Base-by-base conservation (phyloP, 306 rosid genomes). In the Echinosophora koreensis region DNA sequence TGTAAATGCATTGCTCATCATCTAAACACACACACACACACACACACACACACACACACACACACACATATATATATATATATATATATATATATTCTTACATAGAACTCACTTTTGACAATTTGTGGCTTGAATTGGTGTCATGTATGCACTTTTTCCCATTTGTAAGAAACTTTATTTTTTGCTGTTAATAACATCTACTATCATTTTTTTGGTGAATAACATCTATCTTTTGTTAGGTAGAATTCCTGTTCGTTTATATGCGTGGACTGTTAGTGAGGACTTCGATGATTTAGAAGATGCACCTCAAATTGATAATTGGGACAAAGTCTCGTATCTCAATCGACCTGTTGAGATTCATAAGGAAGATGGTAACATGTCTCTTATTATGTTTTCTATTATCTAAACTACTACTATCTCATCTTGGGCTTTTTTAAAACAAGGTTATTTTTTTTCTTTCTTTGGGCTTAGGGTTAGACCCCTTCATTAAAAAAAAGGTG, bases 291-390 rank as follows among this genome's bases (percentile, higher is more conserved):
- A 91, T 82, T 84, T 92, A 57, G 97, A 92, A 86, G 91, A 88
- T 73, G 98, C 91, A 56, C 92, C 96, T 8, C 86, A 81, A 72
- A 85, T 92, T 79, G 93, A 88, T 81, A 87, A 80, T 66, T 96
- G 99, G 99, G 98, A 96, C 81, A 89, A 89, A 86, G 86, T 96
- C 76, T 88, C 87, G 0, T 96, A 96, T 64, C 82, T 92, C 81
- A 96, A 92, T 73, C 93, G 89, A 41, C 98, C 97, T 32, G 90
- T 92, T 17, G 94, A 96, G 83, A 77, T 88, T 80, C 86, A 71
- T 22, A 90, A 73, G 65, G 97, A 88, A 84, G 90, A 88, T 81
- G 97, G 97, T 92, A 80, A 87, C 69, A 28, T 22, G 57, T 42
- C 55, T 38, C 32, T 22, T 22, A 22, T 22, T 22, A 22, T 22